Evolutionary conservation across 352 stramenopile species (phyloP).

Genomic region (Phytophthora europaea): DNA sequence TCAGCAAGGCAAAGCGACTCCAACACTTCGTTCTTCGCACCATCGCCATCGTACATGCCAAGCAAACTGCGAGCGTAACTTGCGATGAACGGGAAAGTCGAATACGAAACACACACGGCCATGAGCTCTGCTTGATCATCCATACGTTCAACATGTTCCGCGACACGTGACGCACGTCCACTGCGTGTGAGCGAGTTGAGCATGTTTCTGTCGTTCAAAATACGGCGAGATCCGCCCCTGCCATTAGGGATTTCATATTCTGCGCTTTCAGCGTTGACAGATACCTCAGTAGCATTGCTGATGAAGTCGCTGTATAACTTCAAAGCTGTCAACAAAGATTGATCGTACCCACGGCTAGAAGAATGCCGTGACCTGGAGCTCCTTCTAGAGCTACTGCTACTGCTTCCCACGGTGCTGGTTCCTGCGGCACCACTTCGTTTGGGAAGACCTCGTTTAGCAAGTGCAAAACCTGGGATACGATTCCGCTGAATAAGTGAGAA

Average conservation of each 20-base stretch:
- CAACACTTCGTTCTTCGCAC: constrained; percentile 68
- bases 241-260: constrained; percentile 42
- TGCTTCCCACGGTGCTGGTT: constrained; percentile 30
- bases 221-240: constrained; percentile 17
- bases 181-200: constrained; percentile 80
- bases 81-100: constrained; percentile 88
- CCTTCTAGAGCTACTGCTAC: constrained; percentile 31
- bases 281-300: constrained; percentile 36
- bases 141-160: constrained; percentile 77
- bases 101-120: constrained; percentile 81
- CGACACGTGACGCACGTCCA: constrained; percentile 59
- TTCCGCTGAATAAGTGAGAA: constrained; percentile 86
- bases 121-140: constrained; percentile 78
- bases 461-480: constrained; percentile 70
- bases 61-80: constrained; percentile 85
- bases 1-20: constrained; percentile 63
- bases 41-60: constrained; percentile 73
- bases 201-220: constrained; percentile 52
- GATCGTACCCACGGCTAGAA: constrained; percentile 59
- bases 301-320: constrained; percentile 84
- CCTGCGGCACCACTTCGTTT: constrained; percentile 51
- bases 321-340: constrained; percentile 66
- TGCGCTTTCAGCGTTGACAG: constrained; percentile 21
- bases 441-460: constrained; percentile 65
- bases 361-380: constrained; percentile 41